Percentiles rank a stretch among this genome's conserved stretches.
These are phyloP conservation scores for Mortierella sp. DNA, from an alignment of 371 early-diverging fungal species.

Conservation along the genomic window DNA sequence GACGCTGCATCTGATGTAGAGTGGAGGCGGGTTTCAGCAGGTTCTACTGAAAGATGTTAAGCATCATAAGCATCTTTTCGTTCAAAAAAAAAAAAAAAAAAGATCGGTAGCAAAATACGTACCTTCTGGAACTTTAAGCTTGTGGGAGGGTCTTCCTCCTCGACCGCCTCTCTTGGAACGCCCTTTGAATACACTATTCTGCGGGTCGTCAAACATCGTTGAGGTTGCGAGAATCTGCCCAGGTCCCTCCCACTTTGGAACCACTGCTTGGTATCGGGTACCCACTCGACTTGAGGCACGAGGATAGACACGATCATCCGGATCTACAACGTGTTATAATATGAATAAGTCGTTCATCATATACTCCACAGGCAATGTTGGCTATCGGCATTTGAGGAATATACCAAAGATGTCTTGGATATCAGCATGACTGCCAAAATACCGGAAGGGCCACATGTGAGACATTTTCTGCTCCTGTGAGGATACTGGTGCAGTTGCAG, in stretches of 20 bases:
- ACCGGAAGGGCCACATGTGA: constrained; percentile 87
- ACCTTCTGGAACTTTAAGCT: constrained; percentile 40
- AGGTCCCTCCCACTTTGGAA: constrained; percentile 68
- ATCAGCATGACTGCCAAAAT: constrained; percentile 84
- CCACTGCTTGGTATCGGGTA: constrained; percentile 78
- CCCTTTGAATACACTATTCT: constrained; percentile 17
- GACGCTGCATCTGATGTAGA: constrained; percentile 29
- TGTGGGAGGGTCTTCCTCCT: constrained; percentile 36
- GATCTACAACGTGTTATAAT: constrained; percentile 48
- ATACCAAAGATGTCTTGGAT: constrained; percentile 74
- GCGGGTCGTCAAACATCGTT: constrained; percentile 46
- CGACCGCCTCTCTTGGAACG: constrained; percentile 38
- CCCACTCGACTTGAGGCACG: constrained; percentile 85
- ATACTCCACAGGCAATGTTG: too few species aligned
- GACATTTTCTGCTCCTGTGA: constrained; percentile 57
- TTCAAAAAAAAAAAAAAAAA: too few species aligned
- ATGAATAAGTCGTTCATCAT: background rate
- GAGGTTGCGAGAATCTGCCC: constrained; percentile 45
- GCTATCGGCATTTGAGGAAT: too few species aligned
- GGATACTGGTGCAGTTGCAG: constrained; percentile 17
- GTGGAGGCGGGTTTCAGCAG: constrained; percentile 25
- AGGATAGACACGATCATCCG: constrained; percentile 84
- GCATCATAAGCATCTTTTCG: background rate
- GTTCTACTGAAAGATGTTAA: constrained; percentile 7
- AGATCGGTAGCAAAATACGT: too few species aligned